These are phyloP conservation scores for Populus davidiana DNA, from an alignment of 345 rosid genomes.

Conservation along the genomic window DNA sequence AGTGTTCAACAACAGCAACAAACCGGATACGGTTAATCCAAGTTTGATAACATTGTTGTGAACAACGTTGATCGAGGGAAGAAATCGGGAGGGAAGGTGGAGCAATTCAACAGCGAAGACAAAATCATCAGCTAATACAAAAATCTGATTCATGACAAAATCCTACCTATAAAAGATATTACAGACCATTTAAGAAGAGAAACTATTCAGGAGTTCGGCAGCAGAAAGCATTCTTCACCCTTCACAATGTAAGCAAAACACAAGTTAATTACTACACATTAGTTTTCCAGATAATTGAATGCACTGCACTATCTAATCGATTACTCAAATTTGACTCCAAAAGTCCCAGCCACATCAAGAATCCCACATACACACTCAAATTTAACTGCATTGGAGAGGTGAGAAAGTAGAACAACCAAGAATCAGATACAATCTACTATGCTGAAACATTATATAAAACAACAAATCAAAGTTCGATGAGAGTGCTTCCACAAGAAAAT, in stretches of 20 bases:
- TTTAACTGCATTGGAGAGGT: not conserved
- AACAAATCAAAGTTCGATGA: not conserved
- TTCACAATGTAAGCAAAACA: not conserved
- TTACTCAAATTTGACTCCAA: not conserved
- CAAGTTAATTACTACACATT: not conserved
- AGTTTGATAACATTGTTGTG: not conserved
- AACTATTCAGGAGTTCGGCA: not conserved
- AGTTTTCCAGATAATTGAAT: not conserved
- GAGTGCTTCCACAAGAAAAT: not conserved
- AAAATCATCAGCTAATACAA: not conserved
- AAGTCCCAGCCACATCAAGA: not conserved
- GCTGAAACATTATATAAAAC: not conserved
- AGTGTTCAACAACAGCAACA: not conserved
- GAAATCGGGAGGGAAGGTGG: not conserved
- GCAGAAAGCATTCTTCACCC: not conserved
- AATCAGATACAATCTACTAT: not conserved
- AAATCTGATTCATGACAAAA: not conserved
- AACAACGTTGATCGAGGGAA: not conserved
- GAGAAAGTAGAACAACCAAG: not conserved
- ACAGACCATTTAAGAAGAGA: not conserved
- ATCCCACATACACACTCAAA: not conserved
- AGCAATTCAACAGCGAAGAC: not conserved
- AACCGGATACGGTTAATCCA: not conserved
- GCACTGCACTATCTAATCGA: not conserved
- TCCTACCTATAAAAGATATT: not conserved